Evolutionary conservation across 2,329 filamentous ascomycete genomes (phyloP), one percentile per base, ranked within the genome.

Genomic region (Trichoderma cornu-damae): DNA sequence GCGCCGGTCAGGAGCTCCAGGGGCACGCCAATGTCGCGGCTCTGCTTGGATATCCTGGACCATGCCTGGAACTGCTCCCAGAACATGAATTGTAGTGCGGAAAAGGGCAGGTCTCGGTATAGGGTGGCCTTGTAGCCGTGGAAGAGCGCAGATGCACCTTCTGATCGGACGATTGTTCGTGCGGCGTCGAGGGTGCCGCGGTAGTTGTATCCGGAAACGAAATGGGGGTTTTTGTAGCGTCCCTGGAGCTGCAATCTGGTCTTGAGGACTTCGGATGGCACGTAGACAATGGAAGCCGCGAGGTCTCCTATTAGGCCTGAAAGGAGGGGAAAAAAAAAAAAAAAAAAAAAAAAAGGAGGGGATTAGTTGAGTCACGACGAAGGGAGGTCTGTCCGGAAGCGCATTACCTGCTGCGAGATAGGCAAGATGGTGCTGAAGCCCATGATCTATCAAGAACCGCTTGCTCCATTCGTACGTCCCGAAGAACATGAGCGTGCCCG

Each of bases 121-220:
- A 99, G 83, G 0, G 94, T 99, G 9, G 94, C 94, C 71, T 94
- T 94, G 77, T 95, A 99, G n/a, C 94, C 94, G 65, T 96, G 88
- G 71, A 96, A 99, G 22, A 99, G 81, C 16, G 95, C 94, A 0
- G 83, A 79, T 54, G 90, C 79, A 0, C 94, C 95, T 75, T 99
- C 94, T 40, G 81, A 80, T 37, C 85, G 84, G 14, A 91, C 80
- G 59, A 99, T 97, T 1, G 90, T 96, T 64, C 87, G 84, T 12
- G 87, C 85, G 2, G 94, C 95, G 72, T 99, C 88, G 53, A 86
- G 72, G 2, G 90, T 96, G 40, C 86, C 87, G 65, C 86, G 87
- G 71, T 99, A 99, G 71, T 99, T 99, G 75, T 99, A 99, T 58
- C 94, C 94, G 0, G 90, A 96, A 47, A 85, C 79, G 76, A 97